Percentiles rank a stretch among this genome's conserved stretches.
phyloP scores from a whole-genome alignment of 495 filamentous ascomycete species.

The Gamarada debralockiae region DNA sequence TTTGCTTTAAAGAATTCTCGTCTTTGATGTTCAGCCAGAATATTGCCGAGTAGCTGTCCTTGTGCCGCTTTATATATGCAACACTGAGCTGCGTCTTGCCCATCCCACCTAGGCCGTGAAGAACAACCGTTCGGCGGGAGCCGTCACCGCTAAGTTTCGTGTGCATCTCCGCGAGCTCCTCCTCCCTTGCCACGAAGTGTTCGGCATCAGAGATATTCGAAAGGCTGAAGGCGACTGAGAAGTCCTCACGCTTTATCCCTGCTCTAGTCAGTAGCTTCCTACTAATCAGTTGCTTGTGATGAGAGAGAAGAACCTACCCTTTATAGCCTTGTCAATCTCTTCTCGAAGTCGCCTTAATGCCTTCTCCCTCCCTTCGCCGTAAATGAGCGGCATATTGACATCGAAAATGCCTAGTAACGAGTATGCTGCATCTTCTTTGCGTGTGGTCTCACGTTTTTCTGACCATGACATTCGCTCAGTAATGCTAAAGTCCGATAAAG shows the following conservation, averaged over 20 bases:
- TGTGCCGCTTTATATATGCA: conserved; percentile 18
- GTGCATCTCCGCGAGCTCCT: conserved; percentile 26
- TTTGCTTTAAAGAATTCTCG: conserved; percentile 31
- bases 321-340: conserved; percentile 19
- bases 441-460: conserved; percentile 2
- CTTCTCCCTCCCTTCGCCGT: neutral
- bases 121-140: conserved; percentile 23
- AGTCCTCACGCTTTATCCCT: conserved; percentile 18
- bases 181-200: conserved; percentile 20
- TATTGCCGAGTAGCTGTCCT: conserved; percentile 20
- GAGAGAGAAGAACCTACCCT: conserved; percentile 12
- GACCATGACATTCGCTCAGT: conserved; percentile 10
- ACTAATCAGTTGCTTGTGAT: neutral
- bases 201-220: conserved; percentile 5
- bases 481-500: conserved; percentile 3
- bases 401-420: neutral
- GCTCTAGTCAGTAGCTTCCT: conserved; percentile 15
- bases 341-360: neutral
- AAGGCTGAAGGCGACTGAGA: conserved; percentile 17
- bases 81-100: conserved; percentile 28
- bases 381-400: neutral
- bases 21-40: conserved; percentile 25
- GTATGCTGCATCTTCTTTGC: conserved; percentile 5
- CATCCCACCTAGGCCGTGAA: conserved; percentile 19
- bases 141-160: conserved; percentile 20